phyloP scores from a whole-genome alignment of 495 filamentous ascomycete genomes.

The Trichoderma gamsii region DNA sequence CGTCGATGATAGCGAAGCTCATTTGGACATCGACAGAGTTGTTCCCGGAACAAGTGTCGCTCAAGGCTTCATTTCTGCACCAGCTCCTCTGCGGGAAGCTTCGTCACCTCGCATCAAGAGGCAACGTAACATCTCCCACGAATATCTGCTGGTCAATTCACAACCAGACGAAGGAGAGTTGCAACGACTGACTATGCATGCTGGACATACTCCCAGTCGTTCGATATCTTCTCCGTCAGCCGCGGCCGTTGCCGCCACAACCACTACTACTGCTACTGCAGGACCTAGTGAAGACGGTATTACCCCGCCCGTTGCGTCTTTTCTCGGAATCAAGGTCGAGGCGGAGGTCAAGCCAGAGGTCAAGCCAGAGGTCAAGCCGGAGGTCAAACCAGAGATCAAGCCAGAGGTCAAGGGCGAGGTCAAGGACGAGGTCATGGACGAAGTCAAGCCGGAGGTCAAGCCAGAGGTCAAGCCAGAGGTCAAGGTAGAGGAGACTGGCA shows the following conservation, averaged over 20 bases:
- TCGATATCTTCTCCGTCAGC: constrained; percentile 30
- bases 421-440: no score
- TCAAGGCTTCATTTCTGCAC: constrained; percentile 39
- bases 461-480: no score
- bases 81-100: constrained; percentile 11
- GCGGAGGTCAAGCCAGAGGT: no score
- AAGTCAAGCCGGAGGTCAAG: no score
- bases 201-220: constrained; percentile 44
- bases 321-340: background rate
- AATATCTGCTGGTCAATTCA: background rate
- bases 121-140: background rate
- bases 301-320: background rate
- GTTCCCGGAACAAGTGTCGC: constrained; percentile 35
- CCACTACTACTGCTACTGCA: background rate
- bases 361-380: no score
- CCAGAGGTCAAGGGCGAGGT: no score
- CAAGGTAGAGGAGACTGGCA: no score
- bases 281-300: background rate
- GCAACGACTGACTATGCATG: constrained; percentile 42
- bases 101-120: background rate
- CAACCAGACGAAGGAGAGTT: constrained; percentile 29
- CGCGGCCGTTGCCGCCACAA: no score
- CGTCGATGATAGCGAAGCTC: constrained; percentile 41
- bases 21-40: constrained; percentile 42
- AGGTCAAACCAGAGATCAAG: no score